Percentiles rank a stretch among this genome's conserved stretches.
These are phyloP conservation scores for Exophiala xenobiotica DNA, from an alignment of 2,329 filamentous ascomycete species.

Conservation along the genomic window DNA sequence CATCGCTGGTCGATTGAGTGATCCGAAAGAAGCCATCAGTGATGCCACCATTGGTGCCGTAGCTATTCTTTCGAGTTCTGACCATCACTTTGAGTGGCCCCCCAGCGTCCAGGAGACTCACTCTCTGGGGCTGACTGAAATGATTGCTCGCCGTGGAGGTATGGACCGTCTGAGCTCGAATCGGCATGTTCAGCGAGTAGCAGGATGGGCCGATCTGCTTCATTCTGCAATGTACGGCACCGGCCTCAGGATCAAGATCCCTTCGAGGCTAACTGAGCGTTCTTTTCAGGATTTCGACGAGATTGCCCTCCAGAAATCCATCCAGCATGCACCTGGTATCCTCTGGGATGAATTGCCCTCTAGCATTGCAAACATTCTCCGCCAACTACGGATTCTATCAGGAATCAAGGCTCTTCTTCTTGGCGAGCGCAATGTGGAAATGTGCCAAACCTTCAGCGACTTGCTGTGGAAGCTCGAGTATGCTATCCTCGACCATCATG, in stretches of 20 bases:
- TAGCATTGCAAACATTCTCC: conserved; percentile 1
- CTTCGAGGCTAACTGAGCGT: neutral
- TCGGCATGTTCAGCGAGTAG: conserved; percentile 16
- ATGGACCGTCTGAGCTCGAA: conserved; percentile 14
- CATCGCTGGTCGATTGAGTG: conserved; percentile 8
- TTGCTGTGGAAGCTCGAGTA: conserved; percentile 22
- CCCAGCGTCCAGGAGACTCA: conserved; percentile 9
- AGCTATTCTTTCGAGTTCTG: conserved; percentile 18
- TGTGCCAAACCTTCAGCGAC: conserved; percentile 17
- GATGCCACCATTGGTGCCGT: conserved; percentile 20
- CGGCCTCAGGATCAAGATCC: conserved; percentile 9
- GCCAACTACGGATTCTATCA: conserved; percentile 13
- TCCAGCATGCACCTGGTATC: neutral
- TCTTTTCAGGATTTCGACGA: neutral
- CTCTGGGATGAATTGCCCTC: conserved; percentile 8
- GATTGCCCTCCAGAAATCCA: neutral
- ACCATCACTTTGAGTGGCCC: conserved; percentile 21
- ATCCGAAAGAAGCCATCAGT: conserved; percentile 9
- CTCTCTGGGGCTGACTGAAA: conserved; percentile 7
- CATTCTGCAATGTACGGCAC: conserved; percentile 16
- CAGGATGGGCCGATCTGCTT: conserved; percentile 20
- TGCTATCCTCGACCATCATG: conserved; percentile 6
- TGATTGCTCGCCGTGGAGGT: conserved; percentile 17
- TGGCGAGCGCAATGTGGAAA: conserved; percentile 2
- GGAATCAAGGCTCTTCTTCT: conserved; percentile 8